phyloP scores from a whole-genome alignment of 2,329 filamentous ascomycete species.

The Fusarium brachygibbosum region DNA sequence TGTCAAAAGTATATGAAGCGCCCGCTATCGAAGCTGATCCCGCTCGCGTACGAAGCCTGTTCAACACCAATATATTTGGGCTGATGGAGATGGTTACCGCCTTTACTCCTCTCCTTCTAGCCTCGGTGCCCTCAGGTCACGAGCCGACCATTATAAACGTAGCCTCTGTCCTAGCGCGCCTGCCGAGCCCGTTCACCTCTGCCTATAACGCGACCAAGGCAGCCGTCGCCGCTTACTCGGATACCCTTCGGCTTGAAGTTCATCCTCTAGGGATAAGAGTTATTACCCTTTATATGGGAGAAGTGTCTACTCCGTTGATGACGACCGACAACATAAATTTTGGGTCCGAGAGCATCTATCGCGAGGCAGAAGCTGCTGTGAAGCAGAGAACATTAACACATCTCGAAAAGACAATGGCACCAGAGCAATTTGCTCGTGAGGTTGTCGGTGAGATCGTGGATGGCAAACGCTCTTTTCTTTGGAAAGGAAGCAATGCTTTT shows the following conservation, averaged over 20 bases:
- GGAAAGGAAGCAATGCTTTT: slow-evolving; percentile 23
- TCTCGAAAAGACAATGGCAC: background rate
- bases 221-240: slow-evolving; percentile 19
- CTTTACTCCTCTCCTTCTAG: slow-evolving; percentile 10
- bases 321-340: slow-evolving; percentile 24
- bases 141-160: slow-evolving; percentile 15
- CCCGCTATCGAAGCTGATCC: slow-evolving; percentile 21
- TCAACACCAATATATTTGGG: slow-evolving; percentile 23
- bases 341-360: background rate
- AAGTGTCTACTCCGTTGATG: background rate
- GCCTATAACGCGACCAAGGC: slow-evolving; percentile 30
- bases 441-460: background rate
- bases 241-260: slow-evolving; percentile 29
- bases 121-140: background rate
- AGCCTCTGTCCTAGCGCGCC: slow-evolving; percentile 4
- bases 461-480: slow-evolving; percentile 10
- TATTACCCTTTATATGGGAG: slow-evolving; percentile 19
- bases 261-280: slow-evolving; percentile 3
- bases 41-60: slow-evolving; percentile 3
- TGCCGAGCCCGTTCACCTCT: slow-evolving; percentile 6
- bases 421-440: slow-evolving; percentile 6
- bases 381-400: slow-evolving; percentile 12
- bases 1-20: slow-evolving; percentile 28
- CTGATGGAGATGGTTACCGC: slow-evolving; percentile 17
- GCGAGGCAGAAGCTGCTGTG: background rate